A percentile compares a stretch with the other conserved stretches of the same genome.
Conservation (phyloP, 345 rosid species). For the Citrus trifoliata region DNA sequence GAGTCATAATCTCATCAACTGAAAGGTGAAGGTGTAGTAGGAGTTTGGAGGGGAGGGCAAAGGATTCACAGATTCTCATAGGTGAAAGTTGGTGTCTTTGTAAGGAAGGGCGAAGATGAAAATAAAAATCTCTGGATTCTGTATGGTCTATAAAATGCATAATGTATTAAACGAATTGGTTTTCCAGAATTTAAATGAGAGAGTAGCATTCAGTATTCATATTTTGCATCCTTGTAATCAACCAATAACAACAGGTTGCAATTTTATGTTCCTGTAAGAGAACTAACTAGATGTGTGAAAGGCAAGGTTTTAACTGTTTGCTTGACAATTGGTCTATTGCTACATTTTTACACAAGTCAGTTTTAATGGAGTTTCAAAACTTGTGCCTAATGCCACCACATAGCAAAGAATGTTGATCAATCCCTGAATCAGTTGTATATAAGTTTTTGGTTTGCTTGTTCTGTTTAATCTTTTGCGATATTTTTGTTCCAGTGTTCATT, state of each 20-base stretch:
- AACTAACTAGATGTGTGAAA: background rate
- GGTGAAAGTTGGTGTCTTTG: background rate
- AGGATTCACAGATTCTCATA: too few species aligned
- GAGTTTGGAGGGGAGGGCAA: background rate
- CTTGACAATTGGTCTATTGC: background rate
- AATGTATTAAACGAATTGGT: background rate
- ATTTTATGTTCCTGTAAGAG: background rate
- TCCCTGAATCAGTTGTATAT: background rate
- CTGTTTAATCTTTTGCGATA: background rate
- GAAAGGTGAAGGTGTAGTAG: background rate
- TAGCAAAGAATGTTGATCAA: background rate
- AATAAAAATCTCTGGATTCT: background rate
- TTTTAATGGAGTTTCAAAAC: background rate
- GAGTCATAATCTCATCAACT: background rate
- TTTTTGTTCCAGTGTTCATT: slow-evolving; percentile 57
- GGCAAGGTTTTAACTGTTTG: background rate
- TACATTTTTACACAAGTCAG: background rate
- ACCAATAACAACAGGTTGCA: background rate
- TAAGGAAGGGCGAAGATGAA: background rate
- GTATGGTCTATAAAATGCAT: background rate
- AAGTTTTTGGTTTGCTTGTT: background rate
- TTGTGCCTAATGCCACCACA: background rate
- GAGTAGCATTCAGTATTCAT: background rate
- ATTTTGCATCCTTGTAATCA: background rate
- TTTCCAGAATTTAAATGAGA: background rate